Conservation (phyloP, 1,284 basidiomycete genomes). For the Sanghuangporus sanghuang region DNA sequence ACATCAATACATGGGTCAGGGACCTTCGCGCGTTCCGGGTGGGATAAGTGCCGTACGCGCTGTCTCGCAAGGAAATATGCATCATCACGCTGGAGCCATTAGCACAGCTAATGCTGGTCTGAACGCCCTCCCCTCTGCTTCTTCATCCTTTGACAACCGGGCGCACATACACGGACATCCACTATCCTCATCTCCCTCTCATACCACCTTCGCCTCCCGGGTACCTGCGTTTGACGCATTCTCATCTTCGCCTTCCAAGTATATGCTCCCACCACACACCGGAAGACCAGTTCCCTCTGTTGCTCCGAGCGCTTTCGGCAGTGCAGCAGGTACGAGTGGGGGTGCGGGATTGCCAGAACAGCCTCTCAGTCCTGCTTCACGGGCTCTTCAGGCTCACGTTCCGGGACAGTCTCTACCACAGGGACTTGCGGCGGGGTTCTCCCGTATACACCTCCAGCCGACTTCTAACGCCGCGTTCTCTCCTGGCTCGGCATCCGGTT, state of each 20-base stretch:
- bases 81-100: neutral
- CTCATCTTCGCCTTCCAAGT: neutral
- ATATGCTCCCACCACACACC: constrained; percentile 5
- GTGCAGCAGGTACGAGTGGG: constrained; percentile 24
- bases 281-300: constrained; percentile 23
- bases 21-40: neutral
- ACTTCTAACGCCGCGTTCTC: constrained; percentile 29
- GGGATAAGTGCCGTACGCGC: constrained; percentile 1
- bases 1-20: constrained; percentile 43
- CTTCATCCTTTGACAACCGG: constrained; percentile 19
- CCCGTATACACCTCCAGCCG: constrained; percentile 73
- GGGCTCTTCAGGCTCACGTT: constrained; percentile 72
- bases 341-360: constrained; percentile 18
- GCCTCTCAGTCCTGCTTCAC: constrained; percentile 57
- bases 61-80: constrained; percentile 14
- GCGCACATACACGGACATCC: constrained; percentile 20
- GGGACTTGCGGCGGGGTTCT: constrained; percentile 81
- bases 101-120: neutral
- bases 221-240: constrained; percentile 3
- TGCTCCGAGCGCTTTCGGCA: constrained; percentile 21
- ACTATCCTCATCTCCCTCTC: constrained; percentile 22
- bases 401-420: constrained; percentile 86
- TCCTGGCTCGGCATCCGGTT: constrained; percentile 23
- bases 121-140: constrained; percentile 20
- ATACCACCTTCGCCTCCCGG: constrained; percentile 8